A percentile compares a stretch with the other conserved stretches of the same genome.
phyloP scores from a whole-genome alignment of 192 early-diverging fungal genomes.

The Umbelopsis vinacea region DNA sequence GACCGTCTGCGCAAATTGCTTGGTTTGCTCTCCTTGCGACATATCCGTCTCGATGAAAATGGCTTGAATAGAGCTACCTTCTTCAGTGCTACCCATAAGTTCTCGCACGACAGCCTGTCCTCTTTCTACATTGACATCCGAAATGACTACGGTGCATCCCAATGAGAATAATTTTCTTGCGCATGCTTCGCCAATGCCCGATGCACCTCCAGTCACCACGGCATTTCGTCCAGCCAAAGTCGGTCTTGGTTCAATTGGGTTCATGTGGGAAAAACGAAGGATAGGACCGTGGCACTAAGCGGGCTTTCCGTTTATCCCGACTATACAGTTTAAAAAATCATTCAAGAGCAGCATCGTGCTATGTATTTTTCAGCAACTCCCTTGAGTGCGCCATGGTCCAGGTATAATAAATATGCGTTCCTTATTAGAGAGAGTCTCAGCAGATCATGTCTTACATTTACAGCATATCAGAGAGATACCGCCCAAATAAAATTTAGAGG shows the following conservation, averaged over 20 bases:
- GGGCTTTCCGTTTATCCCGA: too few relatives aligned
- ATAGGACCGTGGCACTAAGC: too few relatives aligned
- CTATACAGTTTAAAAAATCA: too few relatives aligned
- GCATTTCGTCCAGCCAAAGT: constrained; percentile 1
- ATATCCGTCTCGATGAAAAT: constrained; percentile 7
- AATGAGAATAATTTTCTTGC: constrained; percentile 11
- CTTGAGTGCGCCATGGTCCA: too few relatives aligned
- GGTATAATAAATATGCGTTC: too few relatives aligned
- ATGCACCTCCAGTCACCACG: constrained; percentile 11
- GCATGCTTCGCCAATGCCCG: constrained; percentile 20
- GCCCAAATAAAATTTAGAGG: too few relatives aligned
- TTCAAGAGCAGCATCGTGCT: too few relatives aligned
- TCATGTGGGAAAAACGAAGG: neutral
- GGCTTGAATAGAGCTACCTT: neutral
- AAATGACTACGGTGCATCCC: neutral
- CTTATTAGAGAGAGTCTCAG: too few relatives aligned
- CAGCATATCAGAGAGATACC: too few relatives aligned
- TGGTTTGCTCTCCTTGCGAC: constrained; percentile 11
- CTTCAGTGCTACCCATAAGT: neutral
- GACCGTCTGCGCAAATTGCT: neutral
- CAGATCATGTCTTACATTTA: too few relatives aligned
- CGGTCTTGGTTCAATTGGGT: neutral
- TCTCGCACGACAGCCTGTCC: neutral
- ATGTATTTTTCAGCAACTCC: too few relatives aligned
- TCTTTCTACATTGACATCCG: constrained; percentile 17